Conservation (phyloP, 257 asterid species). For the Nicotiana benthamiana region DNA sequence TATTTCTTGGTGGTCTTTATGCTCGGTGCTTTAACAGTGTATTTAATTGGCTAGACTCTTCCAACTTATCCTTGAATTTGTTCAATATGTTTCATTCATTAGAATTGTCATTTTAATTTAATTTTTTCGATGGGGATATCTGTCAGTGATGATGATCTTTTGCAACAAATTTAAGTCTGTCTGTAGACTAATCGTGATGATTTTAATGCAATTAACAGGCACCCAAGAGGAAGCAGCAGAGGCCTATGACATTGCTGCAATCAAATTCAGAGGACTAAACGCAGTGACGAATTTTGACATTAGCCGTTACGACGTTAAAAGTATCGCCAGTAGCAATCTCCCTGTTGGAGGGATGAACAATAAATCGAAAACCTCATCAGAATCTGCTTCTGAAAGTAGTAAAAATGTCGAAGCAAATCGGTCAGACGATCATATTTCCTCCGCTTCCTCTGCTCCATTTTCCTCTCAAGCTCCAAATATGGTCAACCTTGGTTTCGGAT, state of each 20-base stretch:
- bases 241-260: constrained; percentile 83
- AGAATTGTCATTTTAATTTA: too few species aligned
- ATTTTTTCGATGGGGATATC: not conserved
- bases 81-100: not conserved
- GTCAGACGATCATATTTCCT: constrained; percentile 17
- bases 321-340: constrained; percentile 59
- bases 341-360: constrained; percentile 50
- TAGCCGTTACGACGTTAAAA: constrained; percentile 62
- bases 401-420: constrained; percentile 18
- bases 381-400: constrained; percentile 21
- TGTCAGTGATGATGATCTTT: not conserved
- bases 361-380: constrained; percentile 42
- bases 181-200: not conserved
- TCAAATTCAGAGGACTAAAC: constrained; percentile 70
- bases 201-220: constrained; percentile 20
- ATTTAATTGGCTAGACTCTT: not conserved
- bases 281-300: constrained; percentile 81
- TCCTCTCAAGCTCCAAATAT: constrained; percentile 15
- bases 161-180: not conserved
- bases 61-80: not conserved
- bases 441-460: constrained; percentile 22
- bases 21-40: not conserved
- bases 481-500: constrained; percentile 22
- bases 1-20: too few species aligned
- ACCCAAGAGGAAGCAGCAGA: constrained; percentile 91